A percentile compares a stretch with the other conserved stretches of the same genome.
Evolutionary conservation across 352 stramenopile species (phyloP).

Genomic region (Phytopythium aichiense): DNA sequence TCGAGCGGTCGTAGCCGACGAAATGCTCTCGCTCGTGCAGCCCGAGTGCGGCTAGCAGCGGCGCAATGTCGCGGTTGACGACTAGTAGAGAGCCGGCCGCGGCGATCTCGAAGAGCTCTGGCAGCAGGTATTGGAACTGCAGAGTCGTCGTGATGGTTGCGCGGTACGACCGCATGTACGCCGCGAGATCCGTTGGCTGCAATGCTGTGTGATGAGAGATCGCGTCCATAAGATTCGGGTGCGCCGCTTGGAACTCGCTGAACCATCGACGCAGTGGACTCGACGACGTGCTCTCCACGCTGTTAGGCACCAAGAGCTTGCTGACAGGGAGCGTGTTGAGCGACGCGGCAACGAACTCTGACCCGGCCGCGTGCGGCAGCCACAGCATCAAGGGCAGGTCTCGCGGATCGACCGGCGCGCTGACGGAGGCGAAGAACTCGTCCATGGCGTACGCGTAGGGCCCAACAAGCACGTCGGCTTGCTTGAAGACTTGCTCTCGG

Average conservation of each 20-base stretch:
- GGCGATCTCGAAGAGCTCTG: slow-evolving; percentile 81
- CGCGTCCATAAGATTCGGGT: slow-evolving; percentile 50
- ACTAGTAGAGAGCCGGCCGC: slow-evolving; percentile 59
- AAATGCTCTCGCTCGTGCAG: slow-evolving; percentile 62
- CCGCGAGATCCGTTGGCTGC: slow-evolving; percentile 59
- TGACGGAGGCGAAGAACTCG: slow-evolving; percentile 70
- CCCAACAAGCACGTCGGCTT: slow-evolving; percentile 58
- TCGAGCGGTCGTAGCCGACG: slow-evolving; percentile 47
- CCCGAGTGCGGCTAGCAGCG: slow-evolving; percentile 44
- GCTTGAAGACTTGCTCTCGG: slow-evolving; percentile 60
- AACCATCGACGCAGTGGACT: slow-evolving; percentile 76
- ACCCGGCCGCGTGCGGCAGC: slow-evolving; percentile 59
- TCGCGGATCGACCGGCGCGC: slow-evolving; percentile 32
- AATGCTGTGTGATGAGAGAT: slow-evolving; percentile 58
- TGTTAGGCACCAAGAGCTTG: slow-evolving; percentile 54
- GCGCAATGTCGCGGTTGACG: slow-evolving; percentile 57
- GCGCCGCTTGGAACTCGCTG: slow-evolving; percentile 38
- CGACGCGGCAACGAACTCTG: slow-evolving; percentile 54
- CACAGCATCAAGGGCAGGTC: slow-evolving; percentile 63
- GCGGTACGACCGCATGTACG: slow-evolving; percentile 69
- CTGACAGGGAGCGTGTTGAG: slow-evolving; percentile 73
- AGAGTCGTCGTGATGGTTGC: slow-evolving; percentile 67
- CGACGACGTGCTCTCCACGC: slow-evolving; percentile 39
- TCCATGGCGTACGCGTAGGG: slow-evolving; percentile 80
- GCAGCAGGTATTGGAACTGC: slow-evolving; percentile 74